Evolutionary conservation across 2,329 filamentous ascomycete genomes (phyloP), one percentile per base, ranked within the genome.

Genomic region (Cytospora piceicola): DNA sequence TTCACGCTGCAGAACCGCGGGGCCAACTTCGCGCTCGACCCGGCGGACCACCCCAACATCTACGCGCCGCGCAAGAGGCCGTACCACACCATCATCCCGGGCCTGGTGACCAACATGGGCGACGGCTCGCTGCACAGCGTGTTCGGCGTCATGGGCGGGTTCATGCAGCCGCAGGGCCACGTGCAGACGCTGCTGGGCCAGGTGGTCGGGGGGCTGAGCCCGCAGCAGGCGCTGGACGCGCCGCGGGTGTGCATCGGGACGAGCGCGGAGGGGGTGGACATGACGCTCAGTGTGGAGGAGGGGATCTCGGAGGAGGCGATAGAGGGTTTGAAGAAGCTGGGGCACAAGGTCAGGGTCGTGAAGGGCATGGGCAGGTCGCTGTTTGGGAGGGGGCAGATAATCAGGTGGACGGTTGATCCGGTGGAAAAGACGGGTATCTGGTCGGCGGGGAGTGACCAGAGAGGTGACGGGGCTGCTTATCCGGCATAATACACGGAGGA

Each of bases 31-130:
- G 87, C 84, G 1, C 84, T 99, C 0, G 79, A 85, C 29, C 66
- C 66, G 29, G 76, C 82, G 0, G 80, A 80, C 1, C 94, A 97
- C 73, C 93, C 94, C 0, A 98, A 98, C 74, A 84, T 83, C 24
- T 82, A 96, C 17, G 91, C 87, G 9, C 92, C 93, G 0, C 82
- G 88, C 39, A 98, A 98, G 81, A 80, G 95, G 55, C 95, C 95
- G 0, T 99, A 98, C 78, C 95, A 98, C 77, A 99, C 95, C 62
- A 98, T 99, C 76, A 99, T 99, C 72, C 94, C 95, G 0, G 94
- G 91, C 0, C 85, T 98, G 76, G 88, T 94, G 22, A 98, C 95
- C 0, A 93, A 95, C 71, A 75, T 86, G 22, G 79, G 80, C 5
- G 93, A 96, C 71, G 86, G 87, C 30, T 89, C 85, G 58, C 79